Evolutionary conservation across 1,284 basidiomycete genomes (phyloP).

Genomic region (Apiotrichum siamense): DNA sequence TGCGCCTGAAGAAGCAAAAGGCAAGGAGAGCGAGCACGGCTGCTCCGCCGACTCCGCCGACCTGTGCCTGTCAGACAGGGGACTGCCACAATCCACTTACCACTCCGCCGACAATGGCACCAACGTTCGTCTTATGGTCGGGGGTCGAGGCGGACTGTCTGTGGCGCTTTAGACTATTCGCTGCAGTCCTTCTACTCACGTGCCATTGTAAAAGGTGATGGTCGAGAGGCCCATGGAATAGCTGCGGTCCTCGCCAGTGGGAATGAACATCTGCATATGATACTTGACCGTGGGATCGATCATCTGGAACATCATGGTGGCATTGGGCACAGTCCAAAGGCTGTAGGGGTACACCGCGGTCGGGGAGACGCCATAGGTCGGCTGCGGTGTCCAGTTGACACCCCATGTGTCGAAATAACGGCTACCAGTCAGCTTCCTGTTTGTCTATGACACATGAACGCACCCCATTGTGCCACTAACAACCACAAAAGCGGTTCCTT

Average conservation of each 20-base stretch:
- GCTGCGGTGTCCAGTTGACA: too few species aligned
- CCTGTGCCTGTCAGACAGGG: background rate
- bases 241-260: background rate
- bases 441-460: too few species aligned
- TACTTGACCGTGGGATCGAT: background rate
- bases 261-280: background rate
- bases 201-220: background rate
- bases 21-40: background rate
- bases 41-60: background rate
- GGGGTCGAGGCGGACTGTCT: background rate
- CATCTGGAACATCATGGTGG: background rate
- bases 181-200: background rate
- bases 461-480: conserved; percentile 1
- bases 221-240: background rate
- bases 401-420: too few species aligned
- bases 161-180: too few species aligned
- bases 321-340: background rate
- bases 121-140: background rate
- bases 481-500: background rate
- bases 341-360: background rate
- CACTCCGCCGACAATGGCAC: background rate
- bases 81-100: background rate
- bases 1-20: background rate
- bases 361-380: too few species aligned
- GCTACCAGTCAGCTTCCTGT: too few species aligned